Percentiles rank a stretch among this genome's conserved stretches.
Conservation (phyloP, 2,329 filamentous ascomycete genomes). For the Aureobasidium sp. region DNA sequence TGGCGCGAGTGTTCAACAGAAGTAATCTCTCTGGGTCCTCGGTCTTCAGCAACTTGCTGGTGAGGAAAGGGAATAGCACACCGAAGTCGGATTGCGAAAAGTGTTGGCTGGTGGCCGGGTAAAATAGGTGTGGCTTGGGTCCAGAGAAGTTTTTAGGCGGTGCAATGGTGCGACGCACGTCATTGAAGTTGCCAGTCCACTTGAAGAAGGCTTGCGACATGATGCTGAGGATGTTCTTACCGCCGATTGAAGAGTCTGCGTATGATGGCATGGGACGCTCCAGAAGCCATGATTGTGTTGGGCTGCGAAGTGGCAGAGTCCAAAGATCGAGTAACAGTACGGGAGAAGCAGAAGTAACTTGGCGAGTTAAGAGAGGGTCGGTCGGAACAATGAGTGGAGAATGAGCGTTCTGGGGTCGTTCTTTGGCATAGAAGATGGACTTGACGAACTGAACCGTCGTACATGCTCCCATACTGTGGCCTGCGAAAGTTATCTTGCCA, state of each 20-base stretch:
- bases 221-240: slow-evolving; percentile 55
- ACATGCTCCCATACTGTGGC: slow-evolving; percentile 74
- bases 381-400: slow-evolving; percentile 54
- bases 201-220: slow-evolving; percentile 71
- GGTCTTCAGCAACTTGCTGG: slow-evolving; percentile 40
- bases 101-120: slow-evolving; percentile 64
- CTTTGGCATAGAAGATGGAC: slow-evolving; percentile 58
- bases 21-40: slow-evolving; percentile 71
- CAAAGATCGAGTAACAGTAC: slow-evolving; percentile 71
- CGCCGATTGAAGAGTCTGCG: slow-evolving; percentile 41
- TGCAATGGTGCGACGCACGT: slow-evolving; percentile 56
- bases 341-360: slow-evolving; percentile 60
- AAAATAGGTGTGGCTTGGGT: slow-evolving; percentile 60
- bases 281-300: slow-evolving; percentile 54
- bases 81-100: slow-evolving; percentile 79
- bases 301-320: slow-evolving; percentile 62
- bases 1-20: slow-evolving; percentile 71
- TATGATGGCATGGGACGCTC: slow-evolving; percentile 68
- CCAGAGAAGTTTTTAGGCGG: slow-evolving; percentile 19
- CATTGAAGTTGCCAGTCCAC: slow-evolving; percentile 63
- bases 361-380: slow-evolving; percentile 44
- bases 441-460: slow-evolving; percentile 71
- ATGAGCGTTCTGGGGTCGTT: slow-evolving; percentile 31
- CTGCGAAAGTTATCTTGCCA: slow-evolving; percentile 64
- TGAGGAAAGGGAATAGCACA: slow-evolving; percentile 64